These are phyloP conservation scores for Kuraishia ogatae DNA, from an alignment of 805 yeast genomes.

Conservation along the genomic window DNA sequence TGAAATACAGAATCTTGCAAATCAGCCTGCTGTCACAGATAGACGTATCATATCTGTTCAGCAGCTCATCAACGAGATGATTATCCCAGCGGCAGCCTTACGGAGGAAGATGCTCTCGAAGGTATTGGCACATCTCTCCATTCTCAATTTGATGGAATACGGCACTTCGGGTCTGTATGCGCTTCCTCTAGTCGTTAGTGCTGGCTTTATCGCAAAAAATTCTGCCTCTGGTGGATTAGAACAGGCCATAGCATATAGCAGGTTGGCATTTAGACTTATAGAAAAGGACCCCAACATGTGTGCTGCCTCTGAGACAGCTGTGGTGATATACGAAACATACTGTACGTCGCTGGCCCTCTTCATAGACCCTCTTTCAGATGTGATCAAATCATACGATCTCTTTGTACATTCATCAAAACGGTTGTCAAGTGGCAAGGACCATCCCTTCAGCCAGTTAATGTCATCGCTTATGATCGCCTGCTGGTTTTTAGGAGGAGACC, in stretches of 20 bases:
- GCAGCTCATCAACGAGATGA: slow-evolving; percentile 30
- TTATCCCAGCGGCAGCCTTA: slow-evolving; percentile 23
- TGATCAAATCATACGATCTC: slow-evolving; percentile 19
- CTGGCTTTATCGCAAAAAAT: slow-evolving; percentile 21
- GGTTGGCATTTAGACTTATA: slow-evolving; percentile 29
- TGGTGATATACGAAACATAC: slow-evolving; percentile 32
- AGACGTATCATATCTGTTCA: slow-evolving; percentile 23
- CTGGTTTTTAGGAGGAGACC: slow-evolving; percentile 10
- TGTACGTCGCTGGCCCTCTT: slow-evolving; percentile 30
- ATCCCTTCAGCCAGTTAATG: slow-evolving; percentile 2
- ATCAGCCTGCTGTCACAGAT: slow-evolving; percentile 16
- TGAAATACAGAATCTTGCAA: slow-evolving; percentile 25
- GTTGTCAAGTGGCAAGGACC: background rate
- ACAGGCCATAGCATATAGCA: slow-evolving; percentile 31
- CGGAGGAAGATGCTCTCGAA: slow-evolving; percentile 19
- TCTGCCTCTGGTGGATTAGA: slow-evolving; percentile 22
- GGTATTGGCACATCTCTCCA: slow-evolving; percentile 24
- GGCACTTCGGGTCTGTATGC: slow-evolving; percentile 33
- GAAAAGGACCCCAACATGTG: slow-evolving; percentile 21
- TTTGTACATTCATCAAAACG: slow-evolving; percentile 9
- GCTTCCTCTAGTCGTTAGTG: slow-evolving; percentile 29
- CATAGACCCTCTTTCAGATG: slow-evolving; percentile 28
- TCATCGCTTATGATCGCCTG: slow-evolving; percentile 7
- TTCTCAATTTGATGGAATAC: slow-evolving; percentile 25
- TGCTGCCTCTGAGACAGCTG: slow-evolving; percentile 24